phyloP scores from a whole-genome alignment of 1,284 basidiomycete species.

The Apiotrichum sp. region DNA sequence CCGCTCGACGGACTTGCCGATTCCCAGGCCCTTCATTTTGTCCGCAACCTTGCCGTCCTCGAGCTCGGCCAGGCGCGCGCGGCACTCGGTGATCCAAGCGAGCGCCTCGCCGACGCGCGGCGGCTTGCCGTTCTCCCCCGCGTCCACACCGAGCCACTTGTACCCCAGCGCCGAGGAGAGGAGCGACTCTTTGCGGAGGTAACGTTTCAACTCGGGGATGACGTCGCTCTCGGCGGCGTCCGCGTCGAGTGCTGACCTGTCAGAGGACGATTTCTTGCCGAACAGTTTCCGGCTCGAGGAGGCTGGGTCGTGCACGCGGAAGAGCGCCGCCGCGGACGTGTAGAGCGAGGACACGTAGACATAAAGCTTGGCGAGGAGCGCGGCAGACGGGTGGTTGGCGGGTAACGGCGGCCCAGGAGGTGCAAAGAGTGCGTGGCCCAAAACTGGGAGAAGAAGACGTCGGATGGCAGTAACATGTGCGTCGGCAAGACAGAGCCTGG shows the following conservation, averaged over 20 bases:
- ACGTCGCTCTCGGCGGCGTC: slow-evolving; percentile 53
- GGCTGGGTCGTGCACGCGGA: slow-evolving; percentile 27
- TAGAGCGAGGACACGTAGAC: slow-evolving; percentile 77
- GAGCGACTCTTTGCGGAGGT: slow-evolving; percentile 63
- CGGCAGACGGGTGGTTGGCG: slow-evolving; percentile 80
- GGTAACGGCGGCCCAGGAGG: slow-evolving; percentile 88
- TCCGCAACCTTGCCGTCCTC: slow-evolving; percentile 40
- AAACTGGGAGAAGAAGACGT: slow-evolving; percentile 77
- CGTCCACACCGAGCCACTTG: slow-evolving; percentile 94
- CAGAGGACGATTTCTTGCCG: slow-evolving; percentile 13
- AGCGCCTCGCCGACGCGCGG: slow-evolving; percentile 71
- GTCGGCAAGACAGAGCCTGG: slow-evolving; percentile 78
- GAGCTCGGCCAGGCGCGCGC: slow-evolving; percentile 31
- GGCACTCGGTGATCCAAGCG: slow-evolving; percentile 60
- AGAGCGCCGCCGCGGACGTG: slow-evolving; percentile 65
- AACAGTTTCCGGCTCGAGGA: slow-evolving; percentile 19
- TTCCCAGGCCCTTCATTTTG: slow-evolving; percentile 49
- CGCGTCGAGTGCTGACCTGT: slow-evolving; percentile 8
- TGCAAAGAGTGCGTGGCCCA: slow-evolving; percentile 68
- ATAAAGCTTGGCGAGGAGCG: slow-evolving; percentile 85
- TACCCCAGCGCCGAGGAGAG: slow-evolving; percentile 69
- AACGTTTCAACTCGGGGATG: slow-evolving; percentile 60
- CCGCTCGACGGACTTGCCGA: slow-evolving; percentile 55
- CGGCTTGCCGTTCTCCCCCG: slow-evolving; percentile 65
- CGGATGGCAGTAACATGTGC: slow-evolving; percentile 88